Conservation (phyloP, 805 yeast genomes). For the Saccharomyces eubayanus region DNA sequence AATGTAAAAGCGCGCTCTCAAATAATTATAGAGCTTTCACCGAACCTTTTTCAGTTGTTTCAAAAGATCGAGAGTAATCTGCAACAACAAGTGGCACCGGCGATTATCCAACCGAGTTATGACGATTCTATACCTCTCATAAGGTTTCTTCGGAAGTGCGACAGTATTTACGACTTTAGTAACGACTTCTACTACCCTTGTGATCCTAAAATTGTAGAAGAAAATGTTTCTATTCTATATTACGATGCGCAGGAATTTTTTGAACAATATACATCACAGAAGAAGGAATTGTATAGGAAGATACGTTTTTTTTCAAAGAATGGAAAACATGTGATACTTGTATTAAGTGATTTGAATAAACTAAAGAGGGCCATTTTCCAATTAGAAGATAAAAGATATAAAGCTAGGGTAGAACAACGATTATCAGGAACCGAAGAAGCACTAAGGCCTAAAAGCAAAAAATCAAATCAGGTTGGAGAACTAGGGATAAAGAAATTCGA, state of each 20-base stretch:
- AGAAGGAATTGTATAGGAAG: slow-evolving; percentile 18
- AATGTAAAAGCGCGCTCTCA: slow-evolving; percentile 45
- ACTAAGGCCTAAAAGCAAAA: slow-evolving; percentile 4
- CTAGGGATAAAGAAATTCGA: slow-evolving; percentile 21
- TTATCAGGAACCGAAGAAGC: slow-evolving; percentile 10
- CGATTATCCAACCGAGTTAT: slow-evolving; percentile 14
- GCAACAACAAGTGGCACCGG: slow-evolving; percentile 18
- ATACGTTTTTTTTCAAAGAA: slow-evolving; percentile 19
- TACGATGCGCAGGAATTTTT: slow-evolving; percentile 42
- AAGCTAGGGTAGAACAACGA: slow-evolving; percentile 31
- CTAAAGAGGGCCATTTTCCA: slow-evolving; percentile 38
- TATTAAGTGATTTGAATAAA: slow-evolving; percentile 44
- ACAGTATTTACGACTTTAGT: slow-evolving; percentile 40
- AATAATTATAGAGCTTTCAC: slow-evolving; percentile 41
- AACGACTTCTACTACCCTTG: slow-evolving; percentile 52
- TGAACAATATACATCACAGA: slow-evolving; percentile 25
- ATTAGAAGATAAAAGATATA: slow-evolving; percentile 40
- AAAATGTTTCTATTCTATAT: slow-evolving; percentile 37
- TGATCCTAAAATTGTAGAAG: slow-evolving; percentile 34
- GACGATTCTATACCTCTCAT: slow-evolving; percentile 36
- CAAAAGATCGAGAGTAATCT: slow-evolving; percentile 20
- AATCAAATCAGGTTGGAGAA: slow-evolving; percentile 11
- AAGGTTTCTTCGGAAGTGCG: slow-evolving; percentile 43
- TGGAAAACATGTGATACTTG: slow-evolving; percentile 33
- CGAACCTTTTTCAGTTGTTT: slow-evolving; percentile 23